These are phyloP conservation scores for Aspergillus caelatus DNA, from an alignment of 2,329 filamentous ascomycete species.

Conservation along the genomic window DNA sequence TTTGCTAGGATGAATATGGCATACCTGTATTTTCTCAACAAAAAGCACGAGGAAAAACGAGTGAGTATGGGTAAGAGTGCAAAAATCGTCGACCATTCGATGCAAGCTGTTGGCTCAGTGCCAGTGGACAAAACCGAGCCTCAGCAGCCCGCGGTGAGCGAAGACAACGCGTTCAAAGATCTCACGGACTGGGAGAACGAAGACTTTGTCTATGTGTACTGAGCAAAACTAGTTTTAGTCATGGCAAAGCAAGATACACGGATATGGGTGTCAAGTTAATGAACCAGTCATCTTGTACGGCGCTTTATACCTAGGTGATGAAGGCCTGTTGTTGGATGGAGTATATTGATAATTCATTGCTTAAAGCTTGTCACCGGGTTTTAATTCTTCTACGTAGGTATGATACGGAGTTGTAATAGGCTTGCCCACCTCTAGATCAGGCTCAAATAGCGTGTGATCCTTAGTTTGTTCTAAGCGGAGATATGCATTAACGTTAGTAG, in stretches of 20 bases:
- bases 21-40: constrained; percentile 59
- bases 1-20: constrained; percentile 38
- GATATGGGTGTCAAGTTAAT: neutral
- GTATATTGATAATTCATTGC: neutral
- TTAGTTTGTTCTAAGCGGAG: neutral
- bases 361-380: neutral
- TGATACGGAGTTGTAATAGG: neutral
- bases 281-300: neutral
- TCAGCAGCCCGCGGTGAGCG: constrained; percentile 31
- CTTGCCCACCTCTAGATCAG: neutral
- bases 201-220: constrained; percentile 65
- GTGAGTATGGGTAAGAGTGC: constrained; percentile 63
- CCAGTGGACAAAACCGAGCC: constrained; percentile 32
- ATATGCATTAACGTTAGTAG: neutral
- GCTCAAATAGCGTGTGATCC: neutral
- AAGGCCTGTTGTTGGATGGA: neutral
- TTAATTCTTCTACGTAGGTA: neutral
- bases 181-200: constrained; percentile 64
- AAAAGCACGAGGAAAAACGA: constrained; percentile 56
- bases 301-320: neutral
- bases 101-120: constrained; percentile 48
- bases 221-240: neutral
- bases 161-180: constrained; percentile 60
- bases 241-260: neutral
- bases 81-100: constrained; percentile 61